Base-by-base conservation (phyloP, 2,329 filamentous ascomycete genomes). In the Penicillium paneum region DNA sequence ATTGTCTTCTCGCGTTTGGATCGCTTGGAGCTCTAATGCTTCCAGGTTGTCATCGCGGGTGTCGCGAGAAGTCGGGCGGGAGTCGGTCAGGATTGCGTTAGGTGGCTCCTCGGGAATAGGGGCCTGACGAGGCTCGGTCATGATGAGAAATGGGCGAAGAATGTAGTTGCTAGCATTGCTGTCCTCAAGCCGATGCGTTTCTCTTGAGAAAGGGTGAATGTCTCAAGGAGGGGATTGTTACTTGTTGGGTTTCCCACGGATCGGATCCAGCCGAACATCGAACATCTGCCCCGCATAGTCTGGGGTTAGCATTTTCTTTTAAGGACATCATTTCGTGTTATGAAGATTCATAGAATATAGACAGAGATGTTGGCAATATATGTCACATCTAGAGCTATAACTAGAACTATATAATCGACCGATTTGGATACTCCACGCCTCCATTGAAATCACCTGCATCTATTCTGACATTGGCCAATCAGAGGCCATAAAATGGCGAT, bases 1-100 rank as follows among this genome's bases (percentile, higher is more conserved):
- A 35, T 65, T 46, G 19, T 67, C 66, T 15, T 64, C 64, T 21
- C 58, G 65, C 2, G 69, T 71, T 41, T 67, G 64, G 15, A 72
- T 69, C 15, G 66, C 51, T 12, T 65, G 65, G 7, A 72, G 61
- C 50, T 71, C 69, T 10, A 71, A 50, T 2, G 59, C 60, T 40
- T 71, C 65, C n/a, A 44, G 54, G 6, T 61, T 50, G 35, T 53
- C 49, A 15, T 19, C 24, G 28, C 53, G 29, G 29, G 41, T n/a
- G 36, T 42, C 41, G 31, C 32, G 49, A 36, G 41, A 19, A 32
- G 39, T 52, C 52, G 60, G 50, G 51, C 28, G 43, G 42, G 43
- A 52, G 4, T 59, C 59, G 12, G 45, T 40, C 44, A 59, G 4
- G 32, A 56, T 21, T 19, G 56, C 54, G 32, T 32, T 56, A 19